phyloP scores from a whole-genome alignment of 495 filamentous ascomycete species.

The Neurospora tetraspora region DNA sequence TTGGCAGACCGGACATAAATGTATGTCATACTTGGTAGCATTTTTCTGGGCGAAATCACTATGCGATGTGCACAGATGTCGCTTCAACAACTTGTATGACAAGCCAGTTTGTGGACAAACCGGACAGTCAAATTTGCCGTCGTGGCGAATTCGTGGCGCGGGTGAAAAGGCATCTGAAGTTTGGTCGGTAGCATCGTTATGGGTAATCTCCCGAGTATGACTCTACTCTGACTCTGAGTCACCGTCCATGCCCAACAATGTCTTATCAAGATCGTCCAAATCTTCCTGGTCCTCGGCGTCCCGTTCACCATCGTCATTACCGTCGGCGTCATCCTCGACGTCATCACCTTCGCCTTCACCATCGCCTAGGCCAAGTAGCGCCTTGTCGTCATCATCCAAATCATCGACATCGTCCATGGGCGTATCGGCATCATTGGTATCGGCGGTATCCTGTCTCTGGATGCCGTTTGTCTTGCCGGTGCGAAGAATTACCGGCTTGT shows the following conservation, averaged over 20 bases:
- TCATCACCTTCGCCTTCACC: conserved; percentile 25
- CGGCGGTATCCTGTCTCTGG: background rate
- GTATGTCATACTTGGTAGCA: background rate
- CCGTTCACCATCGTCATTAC: conserved; percentile 18
- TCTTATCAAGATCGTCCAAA: conserved; percentile 44
- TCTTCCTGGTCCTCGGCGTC: conserved; percentile 42
- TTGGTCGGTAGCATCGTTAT: background rate
- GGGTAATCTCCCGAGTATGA: background rate
- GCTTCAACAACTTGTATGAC: background rate
- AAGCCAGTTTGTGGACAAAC: background rate
- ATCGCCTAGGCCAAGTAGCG: conserved; percentile 36
- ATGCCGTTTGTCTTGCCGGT: conserved; percentile 9
- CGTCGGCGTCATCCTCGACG: conserved; percentile 14
- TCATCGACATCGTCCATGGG: conserved; percentile 39
- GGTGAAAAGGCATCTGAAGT: background rate
- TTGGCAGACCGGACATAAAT: background rate
- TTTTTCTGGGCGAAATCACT: background rate
- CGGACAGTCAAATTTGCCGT: background rate
- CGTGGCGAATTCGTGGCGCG: background rate
- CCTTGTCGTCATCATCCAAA: conserved; percentile 42
- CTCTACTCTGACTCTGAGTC: conserved; percentile 32
- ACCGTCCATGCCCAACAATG: conserved; percentile 35
- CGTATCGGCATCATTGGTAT: conserved; percentile 6
- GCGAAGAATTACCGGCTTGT: background rate
- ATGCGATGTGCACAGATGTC: background rate